phyloP scores from a whole-genome alignment of 495 filamentous ascomycete species.

The Hyaloscypha variabilis region DNA sequence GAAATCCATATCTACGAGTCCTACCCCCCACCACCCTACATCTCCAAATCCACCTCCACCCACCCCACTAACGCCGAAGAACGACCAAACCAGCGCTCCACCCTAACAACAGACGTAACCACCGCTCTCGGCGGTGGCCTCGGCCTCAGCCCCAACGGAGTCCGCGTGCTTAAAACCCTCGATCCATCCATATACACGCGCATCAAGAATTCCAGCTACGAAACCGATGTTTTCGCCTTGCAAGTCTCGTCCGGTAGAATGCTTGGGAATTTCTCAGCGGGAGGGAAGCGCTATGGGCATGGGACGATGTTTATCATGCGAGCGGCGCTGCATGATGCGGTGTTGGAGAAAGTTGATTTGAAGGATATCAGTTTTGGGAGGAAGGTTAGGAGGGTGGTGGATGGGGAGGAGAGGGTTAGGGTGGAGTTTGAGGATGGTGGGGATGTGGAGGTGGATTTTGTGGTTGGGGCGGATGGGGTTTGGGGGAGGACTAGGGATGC shows the following conservation, averaged over 20 bases:
- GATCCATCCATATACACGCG: slow-evolving; percentile 33
- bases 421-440: background rate
- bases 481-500: background rate
- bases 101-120: slow-evolving; percentile 23
- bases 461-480: background rate
- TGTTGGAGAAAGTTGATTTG: background rate
- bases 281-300: slow-evolving; percentile 2
- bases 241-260: background rate
- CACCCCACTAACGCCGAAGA: background rate
- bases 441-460: background rate
- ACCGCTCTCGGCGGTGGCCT: slow-evolving; percentile 52
- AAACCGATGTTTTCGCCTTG: background rate
- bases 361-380: background rate
- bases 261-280: background rate
- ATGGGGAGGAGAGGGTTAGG: background rate
- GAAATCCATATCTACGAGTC: slow-evolving; percentile 45
- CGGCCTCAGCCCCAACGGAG: slow-evolving; percentile 52
- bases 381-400: background rate
- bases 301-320: background rate
- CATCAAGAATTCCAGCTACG: background rate
- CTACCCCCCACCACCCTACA: slow-evolving; percentile 35
- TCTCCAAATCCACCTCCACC: slow-evolving; percentile 14
- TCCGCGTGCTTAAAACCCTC: slow-evolving; percentile 47
- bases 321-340: slow-evolving; percentile 1
- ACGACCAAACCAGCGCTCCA: background rate